These are phyloP conservation scores for Flaveria robusta DNA, from an alignment of 129 eudicot genomes.

Conservation along the genomic window DNA sequence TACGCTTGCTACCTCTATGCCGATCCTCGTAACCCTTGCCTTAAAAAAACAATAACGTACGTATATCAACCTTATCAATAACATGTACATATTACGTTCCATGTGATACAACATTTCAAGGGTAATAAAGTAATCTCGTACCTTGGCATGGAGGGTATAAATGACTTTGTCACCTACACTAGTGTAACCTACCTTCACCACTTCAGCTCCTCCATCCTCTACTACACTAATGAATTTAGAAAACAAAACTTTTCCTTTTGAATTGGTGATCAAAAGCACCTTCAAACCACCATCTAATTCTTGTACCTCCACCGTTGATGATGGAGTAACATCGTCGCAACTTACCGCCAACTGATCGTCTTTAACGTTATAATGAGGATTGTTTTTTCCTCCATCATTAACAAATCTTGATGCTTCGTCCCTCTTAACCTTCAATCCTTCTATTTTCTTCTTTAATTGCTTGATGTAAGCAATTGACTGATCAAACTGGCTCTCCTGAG, in stretches of 20 bases:
- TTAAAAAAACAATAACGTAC: constrained; percentile 12
- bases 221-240: constrained; percentile 31
- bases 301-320: constrained; percentile 37
- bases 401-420: constrained; percentile 10
- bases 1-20: constrained; percentile 39
- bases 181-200: constrained; percentile 32
- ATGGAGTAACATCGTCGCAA: background rate
- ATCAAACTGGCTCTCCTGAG: constrained; percentile 46
- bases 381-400: background rate
- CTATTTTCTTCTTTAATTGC: constrained; percentile 30
- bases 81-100: background rate
- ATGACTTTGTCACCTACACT: constrained; percentile 37
- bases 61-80: background rate
- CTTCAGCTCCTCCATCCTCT: constrained; percentile 55
- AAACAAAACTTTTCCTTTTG: constrained; percentile 19
- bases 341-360: background rate
- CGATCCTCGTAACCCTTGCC: constrained; percentile 49
- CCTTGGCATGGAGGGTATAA: constrained; percentile 61
- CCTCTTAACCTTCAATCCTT: constrained; percentile 39
- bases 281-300: constrained; percentile 43
- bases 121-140: constrained; percentile 8
- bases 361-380: background rate
- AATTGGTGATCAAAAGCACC: constrained; percentile 33
- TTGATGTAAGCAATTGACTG: constrained; percentile 43
- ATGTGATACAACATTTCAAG: background rate